phyloP scores from a whole-genome alignment of 768 basidiomycete genomes.

The Mycena crocata region DNA sequence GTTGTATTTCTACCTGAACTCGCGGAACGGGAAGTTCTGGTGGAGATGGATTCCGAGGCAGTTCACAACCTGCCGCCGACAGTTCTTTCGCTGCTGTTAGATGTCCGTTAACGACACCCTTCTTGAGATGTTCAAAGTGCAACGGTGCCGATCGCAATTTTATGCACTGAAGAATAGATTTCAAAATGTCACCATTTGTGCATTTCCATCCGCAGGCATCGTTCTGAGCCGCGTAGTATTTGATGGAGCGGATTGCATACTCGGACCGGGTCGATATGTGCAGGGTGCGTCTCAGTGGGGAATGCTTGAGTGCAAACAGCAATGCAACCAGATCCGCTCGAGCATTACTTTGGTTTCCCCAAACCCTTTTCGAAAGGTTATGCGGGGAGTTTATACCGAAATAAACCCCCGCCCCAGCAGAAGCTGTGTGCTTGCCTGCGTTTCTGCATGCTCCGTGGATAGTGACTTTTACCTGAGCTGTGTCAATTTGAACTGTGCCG shows the following conservation, averaged over 20 bases:
- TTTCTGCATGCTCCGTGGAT: constrained; percentile 6
- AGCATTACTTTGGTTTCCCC: constrained; percentile 11
- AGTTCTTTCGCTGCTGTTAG: not conserved
- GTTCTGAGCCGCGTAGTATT: constrained; percentile 8
- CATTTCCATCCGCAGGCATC: constrained; percentile 11
- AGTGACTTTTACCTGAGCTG: not conserved
- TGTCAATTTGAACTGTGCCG: not conserved
- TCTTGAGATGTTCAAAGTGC: constrained; percentile 9
- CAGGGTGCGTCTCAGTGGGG: not conserved
- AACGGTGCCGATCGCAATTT: not conserved
- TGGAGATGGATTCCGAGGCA: not conserved
- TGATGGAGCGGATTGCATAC: constrained; percentile 3
- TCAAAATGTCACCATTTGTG: constrained; percentile 9
- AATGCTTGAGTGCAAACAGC: not conserved
- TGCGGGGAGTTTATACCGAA: not conserved
- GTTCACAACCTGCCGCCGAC: not conserved
- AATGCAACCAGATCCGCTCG: constrained; percentile 6
- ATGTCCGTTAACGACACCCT: not conserved
- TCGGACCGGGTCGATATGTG: constrained; percentile 1
- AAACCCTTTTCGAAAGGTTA: not conserved
- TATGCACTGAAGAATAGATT: constrained; percentile 4
- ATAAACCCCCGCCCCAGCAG: not conserved
- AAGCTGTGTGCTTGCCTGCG: not conserved
- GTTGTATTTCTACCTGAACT: not conserved
- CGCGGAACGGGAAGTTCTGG: not conserved